Percentiles rank a stretch among this genome's conserved stretches.
These are phyloP conservation scores for Aspergillus sp. DNA, from an alignment of 2,329 filamentous ascomycete genomes.

Conservation along the genomic window DNA sequence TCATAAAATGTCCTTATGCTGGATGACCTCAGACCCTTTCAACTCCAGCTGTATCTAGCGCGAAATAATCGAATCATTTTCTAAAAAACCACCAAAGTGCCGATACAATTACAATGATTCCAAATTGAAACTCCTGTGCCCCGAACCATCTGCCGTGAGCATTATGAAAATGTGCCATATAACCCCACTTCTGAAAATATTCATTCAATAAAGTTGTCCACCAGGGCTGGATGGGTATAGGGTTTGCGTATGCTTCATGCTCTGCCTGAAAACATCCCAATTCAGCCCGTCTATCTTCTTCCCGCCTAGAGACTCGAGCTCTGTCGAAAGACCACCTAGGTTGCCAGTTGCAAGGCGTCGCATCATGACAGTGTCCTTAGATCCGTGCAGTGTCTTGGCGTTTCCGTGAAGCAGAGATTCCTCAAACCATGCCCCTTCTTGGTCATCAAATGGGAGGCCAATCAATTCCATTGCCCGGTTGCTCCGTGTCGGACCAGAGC, in stretches of 20 bases:
- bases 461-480: slow-evolving; percentile 64
- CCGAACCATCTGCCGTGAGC: no score
- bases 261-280: slow-evolving; percentile 45
- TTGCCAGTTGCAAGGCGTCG: slow-evolving; percentile 65
- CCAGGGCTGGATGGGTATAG: slow-evolving; percentile 9
- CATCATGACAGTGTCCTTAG: slow-evolving; percentile 71
- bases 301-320: slow-evolving; percentile 36
- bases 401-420: slow-evolving; percentile 62
- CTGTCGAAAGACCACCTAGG: slow-evolving; percentile 24
- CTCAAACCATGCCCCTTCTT: slow-evolving; percentile 72
- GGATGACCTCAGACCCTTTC: no score
- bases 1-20: no score
- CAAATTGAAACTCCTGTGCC: no score
- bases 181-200: no score
- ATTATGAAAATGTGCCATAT: no score
- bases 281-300: slow-evolving; percentile 47
- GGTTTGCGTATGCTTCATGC: slow-evolving; percentile 23
- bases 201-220: slow-evolving; percentile 1
- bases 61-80: no score
- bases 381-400: slow-evolving; percentile 59
- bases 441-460: slow-evolving; percentile 63
- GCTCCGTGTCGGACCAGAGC: slow-evolving; percentile 38
- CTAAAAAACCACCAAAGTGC: no score
- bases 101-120: no score
- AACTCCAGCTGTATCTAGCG: no score